Evolutionary conservation across 192 early-diverging fungal species (phyloP).

Genomic region (Coemansia sp.): DNA sequence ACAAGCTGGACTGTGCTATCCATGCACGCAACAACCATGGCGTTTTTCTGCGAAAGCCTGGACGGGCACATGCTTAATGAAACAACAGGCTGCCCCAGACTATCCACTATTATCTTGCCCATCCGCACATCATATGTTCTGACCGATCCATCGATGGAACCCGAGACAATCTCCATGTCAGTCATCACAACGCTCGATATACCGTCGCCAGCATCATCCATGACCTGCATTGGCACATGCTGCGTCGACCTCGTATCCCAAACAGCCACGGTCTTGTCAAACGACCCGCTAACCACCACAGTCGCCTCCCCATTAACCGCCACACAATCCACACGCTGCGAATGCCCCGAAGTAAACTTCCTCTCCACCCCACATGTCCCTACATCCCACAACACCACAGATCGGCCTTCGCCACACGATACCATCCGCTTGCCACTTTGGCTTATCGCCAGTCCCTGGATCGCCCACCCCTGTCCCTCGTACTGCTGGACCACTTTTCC

Average conservation of each 20-base stretch:
- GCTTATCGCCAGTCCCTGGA: slow-evolving; percentile 53
- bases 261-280: slow-evolving; percentile 55
- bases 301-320: slow-evolving; percentile 74
- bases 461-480: slow-evolving; percentile 80
- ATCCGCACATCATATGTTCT: slow-evolving; percentile 83
- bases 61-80: slow-evolving; percentile 63
- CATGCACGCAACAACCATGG: slow-evolving; percentile 70
- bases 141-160: slow-evolving; percentile 80
- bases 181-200: slow-evolving; percentile 73
- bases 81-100: slow-evolving; percentile 76
- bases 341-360: slow-evolving; percentile 70
- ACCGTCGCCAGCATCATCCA: slow-evolving; percentile 84
- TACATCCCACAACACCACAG: slow-evolving; percentile 88
- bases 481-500: slow-evolving; percentile 74
- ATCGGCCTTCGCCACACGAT: slow-evolving; percentile 77
- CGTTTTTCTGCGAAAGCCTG: slow-evolving; percentile 51
- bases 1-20: slow-evolving; percentile 82
- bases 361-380: slow-evolving; percentile 65
- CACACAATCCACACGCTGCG: slow-evolving; percentile 80
- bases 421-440: slow-evolving; percentile 65
- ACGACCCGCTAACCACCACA: slow-evolving; percentile 77
- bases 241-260: slow-evolving; percentile 50
- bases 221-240: slow-evolving; percentile 69
- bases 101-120: slow-evolving; percentile 66
- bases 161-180: slow-evolving; percentile 70